Evolutionary conservation across 2,329 filamentous ascomycete genomes (phyloP), one percentile per base, ranked within the genome.

Genomic region (Hypoxylon sp.): DNA sequence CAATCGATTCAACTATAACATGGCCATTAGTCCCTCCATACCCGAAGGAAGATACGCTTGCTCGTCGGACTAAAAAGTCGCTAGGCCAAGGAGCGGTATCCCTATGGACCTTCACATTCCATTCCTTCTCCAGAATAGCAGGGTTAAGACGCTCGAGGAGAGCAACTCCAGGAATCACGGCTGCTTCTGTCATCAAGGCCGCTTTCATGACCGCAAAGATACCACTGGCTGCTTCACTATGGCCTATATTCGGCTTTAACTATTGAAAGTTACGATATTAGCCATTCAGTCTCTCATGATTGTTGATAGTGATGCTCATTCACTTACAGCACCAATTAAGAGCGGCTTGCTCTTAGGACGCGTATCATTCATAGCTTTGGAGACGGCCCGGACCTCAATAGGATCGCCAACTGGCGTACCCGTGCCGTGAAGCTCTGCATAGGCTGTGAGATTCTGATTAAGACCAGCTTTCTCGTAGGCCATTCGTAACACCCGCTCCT

Each of bases 371-470:
- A 74, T 25, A 32, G 67, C 72, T 5, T 32, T 30, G 7, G 68
- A 66, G 32, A 73, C 68, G 17, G 72, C 73, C 21, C 41, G 51
- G 11, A 74, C 70, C 30, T 75, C 74, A 25, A 75, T 73, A 3
- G 73, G 73, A 38, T 75, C 74, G 14, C 74, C 74, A 1, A 72
- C 63, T 0, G 71, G 65, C 5, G 73, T 76, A 7, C 72, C 73
- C 1, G 74, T 76, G 6, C 73, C 75, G 21, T 77, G 76, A 1
- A 63, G 63, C 21, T 77, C 76, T 7, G 68, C 58, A 38, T 74
- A 75, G 3, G 52, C 72, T 0, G 75, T 77, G 2, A 57, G 17
- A n/a, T 59, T 60, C 0, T 70, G 71, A 45, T 75, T 70, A 0
- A 77, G 68, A 30, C 70, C 69, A 2, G 66, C 61, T 17, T 63